These are phyloP conservation scores for Penicillium corylophilum DNA, from an alignment of 2,329 filamentous ascomycete genomes.

Conservation along the genomic window DNA sequence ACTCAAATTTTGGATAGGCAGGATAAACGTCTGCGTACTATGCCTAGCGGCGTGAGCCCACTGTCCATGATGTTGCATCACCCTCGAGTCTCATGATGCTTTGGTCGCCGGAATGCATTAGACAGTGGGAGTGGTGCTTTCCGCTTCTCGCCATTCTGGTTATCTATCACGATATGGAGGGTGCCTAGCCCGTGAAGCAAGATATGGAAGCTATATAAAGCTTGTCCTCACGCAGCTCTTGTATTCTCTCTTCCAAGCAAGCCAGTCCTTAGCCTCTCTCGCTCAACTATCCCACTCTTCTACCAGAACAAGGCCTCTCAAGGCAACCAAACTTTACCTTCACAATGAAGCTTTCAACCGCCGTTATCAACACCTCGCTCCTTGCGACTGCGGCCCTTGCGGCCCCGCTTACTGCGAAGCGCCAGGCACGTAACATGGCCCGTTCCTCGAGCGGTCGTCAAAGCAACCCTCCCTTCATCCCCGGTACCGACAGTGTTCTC, in stretches of 20 bases:
- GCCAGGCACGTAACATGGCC: slow-evolving; percentile 30
- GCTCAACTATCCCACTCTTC: neutral
- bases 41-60: neutral
- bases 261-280: neutral
- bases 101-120: neutral
- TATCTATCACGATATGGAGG: neutral
- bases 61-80: slow-evolving; percentile 11
- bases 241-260: neutral
- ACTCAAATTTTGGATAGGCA: neutral
- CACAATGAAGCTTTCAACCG: slow-evolving; percentile 52
- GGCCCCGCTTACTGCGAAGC: slow-evolving; percentile 47
- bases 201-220: neutral
- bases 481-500: slow-evolving; percentile 27
- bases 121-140: neutral
- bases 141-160: neutral
- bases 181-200: neutral
- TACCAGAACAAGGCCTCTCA: neutral
- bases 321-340: neutral
- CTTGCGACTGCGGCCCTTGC: slow-evolving; percentile 46
- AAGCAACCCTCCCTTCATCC: slow-evolving; percentile 33
- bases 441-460: slow-evolving; percentile 28
- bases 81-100: neutral
- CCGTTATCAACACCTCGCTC: slow-evolving; percentile 37
- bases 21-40: neutral
- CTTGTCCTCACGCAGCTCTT: neutral